phyloP scores from a whole-genome alignment of 2,329 filamentous ascomycete species.

The Cadophora sp. region DNA sequence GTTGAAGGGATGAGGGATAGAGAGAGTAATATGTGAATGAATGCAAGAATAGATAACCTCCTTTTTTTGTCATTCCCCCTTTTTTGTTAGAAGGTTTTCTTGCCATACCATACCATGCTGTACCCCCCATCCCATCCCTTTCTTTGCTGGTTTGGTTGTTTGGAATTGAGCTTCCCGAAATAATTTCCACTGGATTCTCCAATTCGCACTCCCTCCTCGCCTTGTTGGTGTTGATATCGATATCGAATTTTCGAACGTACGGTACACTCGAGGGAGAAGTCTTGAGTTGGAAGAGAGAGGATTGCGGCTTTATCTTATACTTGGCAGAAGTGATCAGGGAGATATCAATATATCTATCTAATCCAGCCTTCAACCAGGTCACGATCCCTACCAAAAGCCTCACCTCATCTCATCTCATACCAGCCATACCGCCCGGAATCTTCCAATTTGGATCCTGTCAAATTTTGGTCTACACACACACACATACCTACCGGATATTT shows the following conservation, averaged over 20 bases:
- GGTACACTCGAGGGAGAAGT: neutral
- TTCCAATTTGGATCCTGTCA: neutral
- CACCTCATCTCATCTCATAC: neutral
- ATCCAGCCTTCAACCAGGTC: neutral
- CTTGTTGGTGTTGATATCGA: neutral
- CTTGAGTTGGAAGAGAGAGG: neutral
- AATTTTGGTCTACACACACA: neutral
- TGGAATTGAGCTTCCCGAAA: neutral
- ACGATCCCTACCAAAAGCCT: neutral
- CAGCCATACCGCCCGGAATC: neutral
- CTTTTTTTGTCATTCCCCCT: neutral
- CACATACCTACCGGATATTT: neutral
- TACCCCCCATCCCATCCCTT: neutral
- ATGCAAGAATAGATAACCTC: conserved; percentile 11
- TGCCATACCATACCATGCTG: no score
- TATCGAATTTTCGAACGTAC: neutral
- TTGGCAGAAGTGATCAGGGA: neutral
- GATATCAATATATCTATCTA: neutral
- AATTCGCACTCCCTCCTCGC: conserved; percentile 6
- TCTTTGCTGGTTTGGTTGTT: neutral
- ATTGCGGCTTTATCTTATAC: neutral
- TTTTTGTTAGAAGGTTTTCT: neutral
- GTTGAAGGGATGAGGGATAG: conserved; percentile 9
- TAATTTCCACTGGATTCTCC: conserved; percentile 6
- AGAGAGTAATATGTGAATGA: conserved; percentile 20